Percentiles rank a stretch among this genome's conserved stretches.
phyloP scores from a whole-genome alignment of 768 basidiomycete genomes.

The Daedaleopsis sinensis region DNA sequence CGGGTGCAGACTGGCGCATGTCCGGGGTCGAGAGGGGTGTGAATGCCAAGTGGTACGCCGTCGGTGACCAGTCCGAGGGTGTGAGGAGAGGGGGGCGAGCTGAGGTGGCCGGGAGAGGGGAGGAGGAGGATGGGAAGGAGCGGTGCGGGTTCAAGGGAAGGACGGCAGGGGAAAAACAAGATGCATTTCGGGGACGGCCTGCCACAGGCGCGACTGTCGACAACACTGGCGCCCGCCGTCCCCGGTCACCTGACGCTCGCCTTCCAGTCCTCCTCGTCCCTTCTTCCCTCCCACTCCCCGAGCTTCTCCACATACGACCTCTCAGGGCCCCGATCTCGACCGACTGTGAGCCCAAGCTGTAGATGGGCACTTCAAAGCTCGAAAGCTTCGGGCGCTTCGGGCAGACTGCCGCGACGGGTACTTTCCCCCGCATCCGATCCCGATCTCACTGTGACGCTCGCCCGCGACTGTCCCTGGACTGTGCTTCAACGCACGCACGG shows the following conservation, averaged over 20 bases:
- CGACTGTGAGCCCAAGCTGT: no score
- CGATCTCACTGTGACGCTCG: no score
- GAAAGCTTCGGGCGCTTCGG: no score
- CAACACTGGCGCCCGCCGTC: background rate
- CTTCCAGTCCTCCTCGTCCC: no score
- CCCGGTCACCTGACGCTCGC: background rate
- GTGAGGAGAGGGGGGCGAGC: background rate
- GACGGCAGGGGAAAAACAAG: background rate
- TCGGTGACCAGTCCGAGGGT: conserved; percentile 1
- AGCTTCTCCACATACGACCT: no score
- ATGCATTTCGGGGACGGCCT: background rate
- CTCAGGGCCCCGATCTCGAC: no score
- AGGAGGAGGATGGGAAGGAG: conserved; percentile 1
- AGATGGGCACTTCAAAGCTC: no score
- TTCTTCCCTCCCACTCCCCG: no score
- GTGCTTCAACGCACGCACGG: no score
- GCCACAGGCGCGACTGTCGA: background rate
- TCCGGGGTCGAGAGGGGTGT: background rate
- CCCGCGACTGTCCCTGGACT: no score
- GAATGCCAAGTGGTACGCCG: background rate
- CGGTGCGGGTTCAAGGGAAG: background rate
- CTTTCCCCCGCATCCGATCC: no score
- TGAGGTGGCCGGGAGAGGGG: background rate
- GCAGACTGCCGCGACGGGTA: no score
- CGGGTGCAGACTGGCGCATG: background rate